A percentile compares a stretch with the other conserved stretches of the same genome.
These are phyloP conservation scores for Xanthoparmelia taractica DNA, from an alignment of 495 filamentous ascomycete species.

Conservation along the genomic window DNA sequence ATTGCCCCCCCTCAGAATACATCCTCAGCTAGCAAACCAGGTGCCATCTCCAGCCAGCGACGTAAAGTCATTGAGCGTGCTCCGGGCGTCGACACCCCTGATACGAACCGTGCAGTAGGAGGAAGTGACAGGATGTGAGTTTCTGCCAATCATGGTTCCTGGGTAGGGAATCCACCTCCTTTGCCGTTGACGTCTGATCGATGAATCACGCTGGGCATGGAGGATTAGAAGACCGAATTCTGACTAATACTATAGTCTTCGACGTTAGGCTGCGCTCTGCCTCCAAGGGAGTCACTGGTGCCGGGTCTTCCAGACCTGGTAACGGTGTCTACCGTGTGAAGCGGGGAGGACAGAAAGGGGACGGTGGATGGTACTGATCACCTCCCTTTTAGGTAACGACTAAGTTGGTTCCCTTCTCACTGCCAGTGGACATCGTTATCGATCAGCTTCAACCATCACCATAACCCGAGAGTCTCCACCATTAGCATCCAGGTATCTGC, in stretches of 20 bases:
- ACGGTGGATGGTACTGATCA: slow-evolving; percentile 49
- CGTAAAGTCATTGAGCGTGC: slow-evolving; percentile 72
- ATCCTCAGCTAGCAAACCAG: slow-evolving; percentile 57
- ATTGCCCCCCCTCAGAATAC: slow-evolving; percentile 48
- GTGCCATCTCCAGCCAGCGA: slow-evolving; percentile 67
- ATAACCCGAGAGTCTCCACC: slow-evolving; percentile 9
- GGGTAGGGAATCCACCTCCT: slow-evolving; percentile 84
- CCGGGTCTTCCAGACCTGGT: slow-evolving; percentile 45
- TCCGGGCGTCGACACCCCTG: slow-evolving; percentile 61
- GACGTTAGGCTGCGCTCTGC: slow-evolving; percentile 92
- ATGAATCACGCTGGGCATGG: slow-evolving; percentile 69
- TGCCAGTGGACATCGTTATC: slow-evolving; percentile 16
- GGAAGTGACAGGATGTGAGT: slow-evolving; percentile 99
- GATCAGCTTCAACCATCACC: slow-evolving; percentile 18
- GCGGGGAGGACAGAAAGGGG: slow-evolving; percentile 55
- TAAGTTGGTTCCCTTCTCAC: slow-evolving; percentile 8
- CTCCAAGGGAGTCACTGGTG: slow-evolving; percentile 71
- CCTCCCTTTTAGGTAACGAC: slow-evolving; percentile 15
- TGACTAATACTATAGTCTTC: slow-evolving; percentile 85
- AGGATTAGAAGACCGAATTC: slow-evolving; percentile 51
- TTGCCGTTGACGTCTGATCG: slow-evolving; percentile 69
- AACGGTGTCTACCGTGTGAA: slow-evolving; percentile 66
- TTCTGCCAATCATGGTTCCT: slow-evolving; percentile 70
- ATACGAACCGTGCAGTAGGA: slow-evolving; percentile 80
- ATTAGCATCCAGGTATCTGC: slow-evolving; percentile 13